phyloP scores from a whole-genome alignment of 1,284 basidiomycete genomes.

The Leccinum subrobustum region DNA sequence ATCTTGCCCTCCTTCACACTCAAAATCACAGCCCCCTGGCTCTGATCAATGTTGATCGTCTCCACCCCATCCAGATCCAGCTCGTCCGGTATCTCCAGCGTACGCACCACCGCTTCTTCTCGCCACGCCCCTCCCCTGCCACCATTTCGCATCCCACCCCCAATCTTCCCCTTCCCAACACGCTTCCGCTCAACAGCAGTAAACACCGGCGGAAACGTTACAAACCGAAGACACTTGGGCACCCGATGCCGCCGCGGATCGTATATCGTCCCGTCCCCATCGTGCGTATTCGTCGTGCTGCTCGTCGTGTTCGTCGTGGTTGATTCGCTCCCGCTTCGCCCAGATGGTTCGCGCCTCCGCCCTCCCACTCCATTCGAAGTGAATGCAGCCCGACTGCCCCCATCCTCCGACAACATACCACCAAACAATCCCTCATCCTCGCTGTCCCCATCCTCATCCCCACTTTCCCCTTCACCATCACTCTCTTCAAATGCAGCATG shows the following conservation, averaged over 20 bases:
- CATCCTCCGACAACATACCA: neutral
- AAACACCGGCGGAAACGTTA: slow-evolving; percentile 62
- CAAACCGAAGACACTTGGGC: slow-evolving; percentile 59
- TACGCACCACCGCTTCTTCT: slow-evolving; percentile 51
- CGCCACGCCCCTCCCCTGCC: slow-evolving; percentile 15
- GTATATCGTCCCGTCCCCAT: slow-evolving; percentile 21
- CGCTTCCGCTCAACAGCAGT: slow-evolving; percentile 31
- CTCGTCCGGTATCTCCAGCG: slow-evolving; percentile 61
- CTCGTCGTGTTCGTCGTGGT: neutral
- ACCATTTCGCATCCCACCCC: neutral
- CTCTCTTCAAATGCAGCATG: slow-evolving; percentile 21
- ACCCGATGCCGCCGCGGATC: slow-evolving; percentile 35
- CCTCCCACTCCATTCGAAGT: slow-evolving; percentile 2
- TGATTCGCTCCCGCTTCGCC: slow-evolving; percentile 8
- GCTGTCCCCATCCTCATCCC: slow-evolving; percentile 4
- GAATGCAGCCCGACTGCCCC: neutral
- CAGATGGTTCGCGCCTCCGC: neutral
- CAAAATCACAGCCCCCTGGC: slow-evolving; percentile 70
- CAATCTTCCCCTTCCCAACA: neutral
- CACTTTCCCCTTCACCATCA: slow-evolving; percentile 21
- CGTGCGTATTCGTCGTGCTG: slow-evolving; percentile 17
- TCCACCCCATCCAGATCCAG: slow-evolving; percentile 63
- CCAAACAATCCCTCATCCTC: neutral
- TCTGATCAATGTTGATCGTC: slow-evolving; percentile 76
- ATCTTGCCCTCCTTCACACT: slow-evolving; percentile 66